Base-by-base conservation (phyloP, 257 asterid genomes). In the Rubia yunnanensis region DNA sequence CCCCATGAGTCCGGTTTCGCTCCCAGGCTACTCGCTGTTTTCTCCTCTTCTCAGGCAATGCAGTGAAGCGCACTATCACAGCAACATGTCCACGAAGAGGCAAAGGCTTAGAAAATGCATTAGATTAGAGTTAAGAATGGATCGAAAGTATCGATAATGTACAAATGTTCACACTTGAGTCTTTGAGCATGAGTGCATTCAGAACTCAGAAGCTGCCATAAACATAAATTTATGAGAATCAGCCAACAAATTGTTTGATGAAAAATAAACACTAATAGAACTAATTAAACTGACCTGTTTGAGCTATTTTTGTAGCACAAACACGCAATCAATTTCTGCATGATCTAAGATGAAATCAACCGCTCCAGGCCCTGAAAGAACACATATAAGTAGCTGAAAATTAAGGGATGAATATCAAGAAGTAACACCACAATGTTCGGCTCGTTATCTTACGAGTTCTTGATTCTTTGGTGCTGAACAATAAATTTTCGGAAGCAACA, bases 361-460 rank as follows among this genome's bases (percentile, higher is more conserved):
- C 61, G 99, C 99, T 69, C 95, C 88, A 3, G 99, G 78, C 48
- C 98, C 98, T 92, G 83, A 68, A 59, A n/a, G n/a, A n/a, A n/a
- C n/a, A n/a, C n/a, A 58, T 0, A 22, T 10, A 39, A 39, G 5
- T 11, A 11, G 17, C 17, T 39, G 5, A 39, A 39, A 39, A n/a
- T n/a, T n/a, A n/a, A 39, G 18, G 5, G 48, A 39, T 39, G 5
- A 39, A 39, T 41, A 2, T 41, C 52, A 44, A 44, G 52, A 44
- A 44, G n/a, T n/a, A n/a, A n/a, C n/a, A n/a, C n/a, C n/a, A n/a
- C n/a, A n/a, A n/a, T n/a, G n/a, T n/a, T n/a, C n/a, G n/a, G n/a
- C n/a, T n/a, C n/a, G n/a, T n/a, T n/a, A n/a, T n/a, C n/a, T n/a
- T n/a, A n/a, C n/a, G n/a, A n/a, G n/a, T n/a, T n/a, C n/a, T n/a